phyloP scores from a whole-genome alignment of 495 filamentous ascomycete species.

The Tuber brumale region DNA sequence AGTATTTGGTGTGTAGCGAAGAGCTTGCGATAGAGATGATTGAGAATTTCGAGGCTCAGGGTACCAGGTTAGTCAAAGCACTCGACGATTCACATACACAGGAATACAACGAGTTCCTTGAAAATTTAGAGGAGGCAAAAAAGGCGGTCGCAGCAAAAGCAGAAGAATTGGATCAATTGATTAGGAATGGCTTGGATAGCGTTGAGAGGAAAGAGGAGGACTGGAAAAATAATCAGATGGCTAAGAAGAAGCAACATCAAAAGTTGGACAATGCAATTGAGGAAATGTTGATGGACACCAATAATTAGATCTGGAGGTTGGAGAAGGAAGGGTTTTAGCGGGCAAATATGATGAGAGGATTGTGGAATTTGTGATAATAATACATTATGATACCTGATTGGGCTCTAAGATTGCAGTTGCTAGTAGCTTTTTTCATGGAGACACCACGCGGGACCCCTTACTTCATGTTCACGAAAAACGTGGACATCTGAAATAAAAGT shows the following conservation, averaged over 20 bases:
- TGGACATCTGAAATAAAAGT: neutral
- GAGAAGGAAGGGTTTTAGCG: neutral
- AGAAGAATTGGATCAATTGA: conserved; percentile 7
- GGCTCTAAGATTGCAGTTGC: neutral
- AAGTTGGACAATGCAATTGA: neutral
- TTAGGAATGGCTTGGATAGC: conserved; percentile 11
- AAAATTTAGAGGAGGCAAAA: conserved; percentile 10
- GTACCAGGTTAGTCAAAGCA: conserved; percentile 14
- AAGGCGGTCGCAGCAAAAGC: conserved; percentile 12
- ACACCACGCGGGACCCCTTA: neutral
- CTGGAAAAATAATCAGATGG: neutral
- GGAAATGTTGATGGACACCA: neutral
- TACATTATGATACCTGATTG: neutral
- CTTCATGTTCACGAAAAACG: neutral
- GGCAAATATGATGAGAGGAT: neutral
- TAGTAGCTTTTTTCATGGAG: neutral
- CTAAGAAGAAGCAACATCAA: neutral
- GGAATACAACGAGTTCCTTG: conserved; percentile 29
- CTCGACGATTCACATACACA: conserved; percentile 22
- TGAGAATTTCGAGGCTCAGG: conserved; percentile 32
- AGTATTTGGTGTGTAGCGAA: conserved; percentile 37
- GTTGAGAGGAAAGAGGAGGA: conserved; percentile 5
- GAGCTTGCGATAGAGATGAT: conserved; percentile 27
- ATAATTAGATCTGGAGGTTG: neutral
- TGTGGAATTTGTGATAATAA: neutral